phyloP scores from a whole-genome alignment of 192 early-diverging fungal species.

The Fimicolochytrium jonesii region DNA sequence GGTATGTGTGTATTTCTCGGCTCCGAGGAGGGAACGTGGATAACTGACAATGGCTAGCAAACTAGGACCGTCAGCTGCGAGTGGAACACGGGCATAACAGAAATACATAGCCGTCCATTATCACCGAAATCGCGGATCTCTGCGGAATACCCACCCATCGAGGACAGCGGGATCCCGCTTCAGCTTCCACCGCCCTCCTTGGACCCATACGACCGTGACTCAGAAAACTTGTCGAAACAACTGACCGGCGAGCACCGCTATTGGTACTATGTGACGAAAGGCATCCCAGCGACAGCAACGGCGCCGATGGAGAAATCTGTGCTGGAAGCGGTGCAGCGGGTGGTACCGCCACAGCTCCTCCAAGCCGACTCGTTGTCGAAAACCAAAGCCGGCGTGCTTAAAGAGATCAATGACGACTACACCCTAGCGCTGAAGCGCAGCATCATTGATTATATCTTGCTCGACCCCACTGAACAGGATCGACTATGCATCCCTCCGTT shows the following conservation, averaged over 20 bases:
- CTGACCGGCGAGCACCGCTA: slow-evolving; percentile 53
- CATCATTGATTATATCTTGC: slow-evolving; percentile 57
- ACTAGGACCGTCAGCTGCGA: slow-evolving; percentile 9
- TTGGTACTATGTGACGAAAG: slow-evolving; percentile 48
- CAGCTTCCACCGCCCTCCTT: slow-evolving; percentile 17
- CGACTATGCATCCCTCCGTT: slow-evolving; percentile 46
- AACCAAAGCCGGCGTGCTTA: slow-evolving; percentile 25
- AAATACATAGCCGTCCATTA: slow-evolving; percentile 35
- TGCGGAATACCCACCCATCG: slow-evolving; percentile 9
- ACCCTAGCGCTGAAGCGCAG: slow-evolving; percentile 41
- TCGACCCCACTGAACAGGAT: slow-evolving; percentile 46
- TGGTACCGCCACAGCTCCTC: slow-evolving; percentile 31
- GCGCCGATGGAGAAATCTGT: slow-evolving; percentile 37
- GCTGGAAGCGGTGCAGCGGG: slow-evolving; percentile 23
- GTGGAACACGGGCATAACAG: not conserved
- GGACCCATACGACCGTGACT: slow-evolving; percentile 52
- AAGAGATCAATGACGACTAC: slow-evolving; percentile 43
- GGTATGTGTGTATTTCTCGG: not conserved
- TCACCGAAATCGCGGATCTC: slow-evolving; percentile 41
- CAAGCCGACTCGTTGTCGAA: slow-evolving; percentile 24
- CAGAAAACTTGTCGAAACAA: slow-evolving; percentile 47
- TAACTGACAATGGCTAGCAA: not conserved
- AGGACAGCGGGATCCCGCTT: not conserved
- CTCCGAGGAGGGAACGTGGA: too few species aligned
- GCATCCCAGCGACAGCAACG: slow-evolving; percentile 37